These are phyloP conservation scores for Gloeophyllum trabeum DNA, from an alignment of 768 basidiomycete genomes.

Conservation along the genomic window DNA sequence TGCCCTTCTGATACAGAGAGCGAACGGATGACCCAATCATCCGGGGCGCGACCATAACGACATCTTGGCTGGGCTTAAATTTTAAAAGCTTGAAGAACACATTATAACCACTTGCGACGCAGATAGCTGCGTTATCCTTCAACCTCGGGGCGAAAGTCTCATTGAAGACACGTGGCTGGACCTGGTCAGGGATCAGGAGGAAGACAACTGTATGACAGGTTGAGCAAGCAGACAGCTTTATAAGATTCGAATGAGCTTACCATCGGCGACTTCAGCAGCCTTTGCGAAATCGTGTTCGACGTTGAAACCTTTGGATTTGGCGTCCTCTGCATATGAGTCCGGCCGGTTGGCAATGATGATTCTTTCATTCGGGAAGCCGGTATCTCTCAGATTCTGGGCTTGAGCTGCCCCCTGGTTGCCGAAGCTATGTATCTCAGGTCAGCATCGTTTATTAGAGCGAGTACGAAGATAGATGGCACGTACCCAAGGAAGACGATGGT, in stretches of 20 bases:
- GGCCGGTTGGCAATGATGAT: conserved; percentile 48
- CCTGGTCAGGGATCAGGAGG: conserved; percentile 53
- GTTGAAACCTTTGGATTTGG: conserved; percentile 41
- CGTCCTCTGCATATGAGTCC: conserved; percentile 47
- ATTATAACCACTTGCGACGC: conserved; percentile 57
- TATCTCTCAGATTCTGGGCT: conserved; percentile 55
- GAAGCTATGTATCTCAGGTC: conserved; percentile 36
- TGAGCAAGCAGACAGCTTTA: background rate
- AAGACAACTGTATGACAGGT: conserved; percentile 33
- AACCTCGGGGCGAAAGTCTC: conserved; percentile 35
- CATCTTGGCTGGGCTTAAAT: conserved; percentile 41
- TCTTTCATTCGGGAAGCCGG: conserved; percentile 48
- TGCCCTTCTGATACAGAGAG: conserved; percentile 45
- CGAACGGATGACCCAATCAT: conserved; percentile 63
- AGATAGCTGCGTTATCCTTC: conserved; percentile 36
- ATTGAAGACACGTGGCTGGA: conserved; percentile 54
- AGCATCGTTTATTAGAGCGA: background rate
- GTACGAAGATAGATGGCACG: conserved; percentile 2
- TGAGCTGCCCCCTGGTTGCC: conserved; percentile 60
- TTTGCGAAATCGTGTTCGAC: conserved; percentile 47
- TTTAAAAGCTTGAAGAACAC: conserved; percentile 49
- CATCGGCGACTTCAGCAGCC: conserved; percentile 44
- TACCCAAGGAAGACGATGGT: conserved; percentile 53
- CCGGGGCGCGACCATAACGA: conserved; percentile 60
- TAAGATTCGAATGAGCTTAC: conserved; percentile 19